Base-by-base conservation (phyloP, 2,329 filamentous ascomycete species). In the Epicoccum nigrum region DNA sequence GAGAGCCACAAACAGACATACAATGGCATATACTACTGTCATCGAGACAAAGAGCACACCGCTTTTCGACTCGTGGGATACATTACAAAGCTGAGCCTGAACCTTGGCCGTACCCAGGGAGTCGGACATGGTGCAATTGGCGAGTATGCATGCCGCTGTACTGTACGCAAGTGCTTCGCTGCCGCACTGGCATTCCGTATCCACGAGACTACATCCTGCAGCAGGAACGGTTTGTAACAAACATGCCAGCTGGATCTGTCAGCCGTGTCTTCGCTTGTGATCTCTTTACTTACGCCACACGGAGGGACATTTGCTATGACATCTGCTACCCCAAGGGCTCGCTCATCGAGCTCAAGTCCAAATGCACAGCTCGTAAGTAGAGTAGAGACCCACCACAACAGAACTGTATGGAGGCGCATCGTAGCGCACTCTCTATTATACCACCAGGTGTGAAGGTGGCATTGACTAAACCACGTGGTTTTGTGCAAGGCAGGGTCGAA, bases 91-190 rank as follows among this genome's bases (percentile, higher is more conserved):
- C 15, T 52, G 52, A 1, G 58, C 58, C 34, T 64, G 61, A 1
- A 67, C 63, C 28, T 59, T 61, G 1, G 61, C 57, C 4, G 61
- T 65, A 7, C 44, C 44, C 5, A 53, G 44, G 1, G 50, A 53
- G n/a, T 63, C 60, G 9, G 49, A 50, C 59, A 64, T 64, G 0
- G 59, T 64, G 25, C 58, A 64, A 23, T 63, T 64, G 17, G 44
- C 45, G 5, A 61, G 54, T 17, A 61, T 54, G 15, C 59, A 64
- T 52, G 54, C 52, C 35, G 54, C 45, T 8, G 51, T 33, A n/a
- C 31, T 45, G 20, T 54, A 50, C 11, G 43, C 39, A 2, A 64
- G 52, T 9, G 51, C 31, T 2, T 45, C 13, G 23, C 51, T 59
- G 2, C 44, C 19, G 21, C 61, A 64, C 28, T 59, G 61, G 32